phyloP scores from a whole-genome alignment of 169 alveolate species.

The Plasmodium knowlesi region DNA sequence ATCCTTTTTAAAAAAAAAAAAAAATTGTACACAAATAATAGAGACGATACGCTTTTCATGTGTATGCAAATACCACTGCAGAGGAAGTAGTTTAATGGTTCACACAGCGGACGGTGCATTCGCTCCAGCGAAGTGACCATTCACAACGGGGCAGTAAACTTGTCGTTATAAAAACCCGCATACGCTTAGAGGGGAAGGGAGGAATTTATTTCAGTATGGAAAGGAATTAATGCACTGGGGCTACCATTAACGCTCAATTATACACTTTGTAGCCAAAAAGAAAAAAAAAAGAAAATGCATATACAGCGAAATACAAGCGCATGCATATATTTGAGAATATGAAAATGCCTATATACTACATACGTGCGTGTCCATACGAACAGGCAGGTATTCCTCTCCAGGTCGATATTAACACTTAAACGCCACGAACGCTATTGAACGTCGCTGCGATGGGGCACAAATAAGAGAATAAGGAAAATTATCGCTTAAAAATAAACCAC shows the following conservation, averaged over 20 bases:
- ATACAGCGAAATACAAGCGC: neutral
- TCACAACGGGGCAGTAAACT: neutral
- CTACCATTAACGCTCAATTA: neutral
- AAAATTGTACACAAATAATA: neutral
- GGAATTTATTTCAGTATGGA: neutral
- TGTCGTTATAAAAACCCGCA: neutral
- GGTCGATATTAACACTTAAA: neutral
- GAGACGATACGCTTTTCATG: neutral
- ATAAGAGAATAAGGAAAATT: neutral
- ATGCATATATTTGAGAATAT: neutral
- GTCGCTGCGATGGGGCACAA: neutral
- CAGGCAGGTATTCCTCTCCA: neutral
- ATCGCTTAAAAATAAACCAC: constrained; percentile 4
- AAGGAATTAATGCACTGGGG: neutral
- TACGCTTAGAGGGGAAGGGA: neutral
- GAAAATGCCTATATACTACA: neutral
- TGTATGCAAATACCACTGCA: neutral
- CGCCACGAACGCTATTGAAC: neutral
- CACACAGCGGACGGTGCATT: neutral
- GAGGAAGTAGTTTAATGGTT: neutral
- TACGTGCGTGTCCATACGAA: neutral
- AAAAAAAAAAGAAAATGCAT: too few species aligned
- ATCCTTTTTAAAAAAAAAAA: neutral
- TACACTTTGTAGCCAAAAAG: neutral
- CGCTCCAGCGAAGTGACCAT: neutral